Evolutionary conservation across 768 basidiomycete species (phyloP), one percentile per base, ranked within the genome.

Genomic region (Mycena amicta): DNA sequence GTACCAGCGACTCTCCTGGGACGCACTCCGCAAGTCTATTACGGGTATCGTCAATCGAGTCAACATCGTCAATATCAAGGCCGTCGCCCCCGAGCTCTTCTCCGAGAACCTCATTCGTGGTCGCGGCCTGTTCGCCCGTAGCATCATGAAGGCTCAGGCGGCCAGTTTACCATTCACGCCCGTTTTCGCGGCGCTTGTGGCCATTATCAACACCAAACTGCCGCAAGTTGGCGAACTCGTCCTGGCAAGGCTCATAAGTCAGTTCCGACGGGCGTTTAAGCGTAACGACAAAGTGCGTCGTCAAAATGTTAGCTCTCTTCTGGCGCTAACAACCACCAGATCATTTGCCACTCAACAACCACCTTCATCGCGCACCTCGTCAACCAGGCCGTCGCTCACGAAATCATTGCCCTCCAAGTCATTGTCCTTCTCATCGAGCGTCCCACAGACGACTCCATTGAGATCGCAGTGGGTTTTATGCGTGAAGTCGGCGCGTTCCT

Each of bases 21-120:
- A 99, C 69, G 97, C 97, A 2, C 77, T 99, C 59, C 88, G 95
- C 70, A 99, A 99, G 75, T 92, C 90, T 51, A 91, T 99, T 68
- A 98, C 97, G 27, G 97, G 97, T 93, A 90, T 98, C 66, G 96
- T 98, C 81, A 99, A 99, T 81, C 90, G 97, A 81, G 93, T 99
- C 77, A 98, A 98, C 72, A 82, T 94, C 20, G 82, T 88, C 65
- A 98, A 98, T 72, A 99, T 99, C 84, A 97, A 98, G 75, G 84
- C 89, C 66, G 84, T 96, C 63, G 84, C 94, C 0, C 93, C 93
- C 0, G 93, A 96, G 71, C 75, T 99, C 25, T 98, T 99, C 68
- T 74, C 85, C 1, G 97, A 99, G 74, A 97, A 99, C 74, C 83
- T 99, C 28, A 85, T 98, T 60, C 86, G 95, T 47, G 97, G 97